Evolutionary conservation across 352 stramenopile genomes (phyloP).

Genomic region (Plasmopara viticola): DNA sequence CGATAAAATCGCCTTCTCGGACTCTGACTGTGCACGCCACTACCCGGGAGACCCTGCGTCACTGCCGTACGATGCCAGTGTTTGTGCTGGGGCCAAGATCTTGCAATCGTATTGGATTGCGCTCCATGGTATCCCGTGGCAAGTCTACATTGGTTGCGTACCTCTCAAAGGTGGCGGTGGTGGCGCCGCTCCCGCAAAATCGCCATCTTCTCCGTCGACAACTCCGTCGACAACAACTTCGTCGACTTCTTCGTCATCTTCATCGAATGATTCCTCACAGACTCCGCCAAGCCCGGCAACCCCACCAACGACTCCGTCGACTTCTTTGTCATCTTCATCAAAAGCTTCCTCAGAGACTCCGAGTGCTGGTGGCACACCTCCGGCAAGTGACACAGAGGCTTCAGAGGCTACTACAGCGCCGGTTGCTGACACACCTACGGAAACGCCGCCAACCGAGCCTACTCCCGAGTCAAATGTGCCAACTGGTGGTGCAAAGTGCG

Average conservation of each 20-base stretch:
- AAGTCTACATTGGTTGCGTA: constrained; percentile 46
- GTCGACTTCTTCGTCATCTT: background rate
- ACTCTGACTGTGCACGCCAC: constrained; percentile 32
- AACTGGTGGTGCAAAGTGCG: constrained; percentile 20
- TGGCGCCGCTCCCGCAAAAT: constrained; percentile 1
- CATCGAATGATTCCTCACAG: background rate
- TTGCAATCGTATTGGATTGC: constrained; percentile 54
- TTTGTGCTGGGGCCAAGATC: constrained; percentile 34
- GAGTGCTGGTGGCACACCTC: constrained; percentile 6
- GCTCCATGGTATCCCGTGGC: constrained; percentile 43
- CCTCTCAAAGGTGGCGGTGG: constrained; percentile 11
- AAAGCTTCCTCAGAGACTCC: background rate
- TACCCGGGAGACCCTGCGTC: constrained; percentile 26
- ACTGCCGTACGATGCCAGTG: constrained; percentile 34
- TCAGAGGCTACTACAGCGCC: constrained; percentile 10
- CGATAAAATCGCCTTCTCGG: constrained; percentile 37
- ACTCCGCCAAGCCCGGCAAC: background rate
- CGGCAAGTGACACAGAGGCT: constrained; percentile 10
- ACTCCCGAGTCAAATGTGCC: constrained; percentile 5
- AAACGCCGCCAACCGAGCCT: constrained; percentile 6
- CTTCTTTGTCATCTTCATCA: background rate
- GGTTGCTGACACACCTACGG: constrained; percentile 6
- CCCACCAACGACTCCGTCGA: background rate
- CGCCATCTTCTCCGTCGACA: background rate
- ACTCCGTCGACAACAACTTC: background rate